A percentile compares a stretch with the other conserved stretches of the same genome.
phyloP scores from a whole-genome alignment of 257 asterid genomes.

The Ehretia macrophylla region DNA sequence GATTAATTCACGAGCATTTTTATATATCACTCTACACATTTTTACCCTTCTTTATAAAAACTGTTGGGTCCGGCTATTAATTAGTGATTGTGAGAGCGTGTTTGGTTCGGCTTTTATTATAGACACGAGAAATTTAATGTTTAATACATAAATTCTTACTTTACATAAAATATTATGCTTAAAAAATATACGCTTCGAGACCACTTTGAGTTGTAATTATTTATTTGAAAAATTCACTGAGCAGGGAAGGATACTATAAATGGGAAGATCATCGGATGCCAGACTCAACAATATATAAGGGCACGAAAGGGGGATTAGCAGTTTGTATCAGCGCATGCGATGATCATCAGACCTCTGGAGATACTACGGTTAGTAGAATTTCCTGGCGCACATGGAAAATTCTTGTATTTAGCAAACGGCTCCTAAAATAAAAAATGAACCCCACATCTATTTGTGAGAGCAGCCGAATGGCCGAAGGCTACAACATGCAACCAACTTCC shows the following conservation, averaged over 20 bases:
- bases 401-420: background rate
- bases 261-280: conserved; percentile 68
- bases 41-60: background rate
- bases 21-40: too few relatives aligned
- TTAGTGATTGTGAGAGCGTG: background rate
- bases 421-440: background rate
- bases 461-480: background rate
- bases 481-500: too few relatives aligned
- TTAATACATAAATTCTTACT: too few relatives aligned
- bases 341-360: conserved; percentile 77
- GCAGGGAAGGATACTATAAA: conserved; percentile 47
- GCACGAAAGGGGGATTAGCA: conserved; percentile 76
- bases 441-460: background rate
- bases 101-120: too few relatives aligned
- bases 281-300: conserved; percentile 32
- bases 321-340: conserved; percentile 80
- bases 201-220: background rate
- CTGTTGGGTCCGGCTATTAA: too few relatives aligned
- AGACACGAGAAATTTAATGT: too few relatives aligned
- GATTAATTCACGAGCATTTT: too few relatives aligned
- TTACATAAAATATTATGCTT: too few relatives aligned
- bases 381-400: too few relatives aligned
- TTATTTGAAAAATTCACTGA: background rate
- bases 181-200: too few relatives aligned
- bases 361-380: conserved; percentile 51